Evolutionary conservation across 2,329 filamentous ascomycete species (phyloP).

Genomic region (Aphanoascus verrucosus): DNA sequence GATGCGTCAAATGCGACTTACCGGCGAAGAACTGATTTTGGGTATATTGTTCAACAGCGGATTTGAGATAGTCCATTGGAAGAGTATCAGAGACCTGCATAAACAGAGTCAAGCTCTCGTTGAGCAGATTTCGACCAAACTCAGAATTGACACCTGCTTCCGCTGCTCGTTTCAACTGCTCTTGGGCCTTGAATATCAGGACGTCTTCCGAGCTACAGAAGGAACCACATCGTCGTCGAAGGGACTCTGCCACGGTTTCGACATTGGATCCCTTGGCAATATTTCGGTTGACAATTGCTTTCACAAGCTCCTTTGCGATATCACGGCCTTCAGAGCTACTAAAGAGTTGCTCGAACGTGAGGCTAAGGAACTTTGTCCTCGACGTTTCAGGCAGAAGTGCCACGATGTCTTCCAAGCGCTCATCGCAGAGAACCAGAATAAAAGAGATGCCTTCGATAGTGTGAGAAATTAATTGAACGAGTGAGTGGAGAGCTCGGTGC

Average conservation of each 20-base stretch:
- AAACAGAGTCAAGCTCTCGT: slow-evolving; percentile 81
- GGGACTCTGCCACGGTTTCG: slow-evolving; percentile 90
- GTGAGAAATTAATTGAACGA: slow-evolving; percentile 75
- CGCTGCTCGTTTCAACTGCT: slow-evolving; percentile 78
- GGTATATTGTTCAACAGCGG: slow-evolving; percentile 69
- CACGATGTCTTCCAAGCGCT: slow-evolving; percentile 81
- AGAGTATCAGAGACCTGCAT: slow-evolving; percentile 77
- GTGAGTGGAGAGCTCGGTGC: slow-evolving; percentile 78
- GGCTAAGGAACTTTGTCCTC: slow-evolving; percentile 57
- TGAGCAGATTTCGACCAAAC: slow-evolving; percentile 64
- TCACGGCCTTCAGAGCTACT: slow-evolving; percentile 69
- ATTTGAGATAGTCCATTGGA: slow-evolving; percentile 66
- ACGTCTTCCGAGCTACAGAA: slow-evolving; percentile 98
- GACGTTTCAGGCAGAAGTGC: slow-evolving; percentile 59
- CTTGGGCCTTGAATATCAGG: slow-evolving; percentile 95
- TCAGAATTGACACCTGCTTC: slow-evolving; percentile 68
- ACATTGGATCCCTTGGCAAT: slow-evolving; percentile 96
- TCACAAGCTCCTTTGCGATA: slow-evolving; percentile 85
- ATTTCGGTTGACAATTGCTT: slow-evolving; percentile 95
- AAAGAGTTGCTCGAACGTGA: slow-evolving; percentile 85
- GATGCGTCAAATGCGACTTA: slow-evolving; percentile 17
- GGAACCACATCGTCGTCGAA: slow-evolving; percentile 82
- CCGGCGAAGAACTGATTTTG: slow-evolving; percentile 77
- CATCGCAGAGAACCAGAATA: slow-evolving; percentile 86
- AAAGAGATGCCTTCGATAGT: slow-evolving; percentile 97